Evolutionary conservation across 768 basidiomycete genomes (phyloP).

Genomic region (Mycena belliarum): DNA sequence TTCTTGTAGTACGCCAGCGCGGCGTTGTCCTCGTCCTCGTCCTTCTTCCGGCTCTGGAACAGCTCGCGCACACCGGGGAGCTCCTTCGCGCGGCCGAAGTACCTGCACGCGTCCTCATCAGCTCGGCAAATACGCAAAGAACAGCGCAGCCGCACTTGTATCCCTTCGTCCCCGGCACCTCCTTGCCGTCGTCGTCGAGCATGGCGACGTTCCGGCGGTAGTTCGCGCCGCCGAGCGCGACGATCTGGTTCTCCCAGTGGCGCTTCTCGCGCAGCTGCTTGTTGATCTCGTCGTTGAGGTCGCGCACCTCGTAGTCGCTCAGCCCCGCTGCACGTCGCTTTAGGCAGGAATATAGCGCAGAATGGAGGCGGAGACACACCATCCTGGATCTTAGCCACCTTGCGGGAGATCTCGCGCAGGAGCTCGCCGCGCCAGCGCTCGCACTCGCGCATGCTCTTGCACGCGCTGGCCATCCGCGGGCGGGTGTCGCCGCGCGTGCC

Average conservation of each 20-base stretch:
- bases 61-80: slow-evolving; percentile 66
- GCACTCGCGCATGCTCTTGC: slow-evolving; percentile 90
- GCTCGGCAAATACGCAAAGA: too few species aligned
- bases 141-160: slow-evolving; percentile 72
- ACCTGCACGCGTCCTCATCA: slow-evolving; percentile 47
- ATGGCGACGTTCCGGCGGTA: slow-evolving; percentile 92
- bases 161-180: slow-evolving; percentile 94
- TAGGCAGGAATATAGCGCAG: background rate
- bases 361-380: slow-evolving; percentile 45
- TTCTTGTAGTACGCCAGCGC: slow-evolving; percentile 78
- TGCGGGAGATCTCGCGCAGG: slow-evolving; percentile 88
- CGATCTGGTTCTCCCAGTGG: slow-evolving; percentile 98
- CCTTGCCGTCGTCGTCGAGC: slow-evolving; percentile 92
- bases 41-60: slow-evolving; percentile 83
- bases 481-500: slow-evolving; percentile 82
- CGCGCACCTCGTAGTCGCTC: slow-evolving; percentile 94
- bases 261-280: slow-evolving; percentile 91
- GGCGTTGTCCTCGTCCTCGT: slow-evolving; percentile 87
- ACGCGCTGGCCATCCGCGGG: slow-evolving; percentile 88
- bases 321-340: slow-evolving; percentile 63
- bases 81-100: slow-evolving; percentile 96
- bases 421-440: slow-evolving; percentile 98
- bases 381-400: slow-evolving; percentile 98
- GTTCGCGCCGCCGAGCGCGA: slow-evolving; percentile 97
- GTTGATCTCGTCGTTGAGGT: slow-evolving; percentile 98